Conservation (phyloP, 75 land plant genomes). For the Isoetes taiwanensis region DNA sequence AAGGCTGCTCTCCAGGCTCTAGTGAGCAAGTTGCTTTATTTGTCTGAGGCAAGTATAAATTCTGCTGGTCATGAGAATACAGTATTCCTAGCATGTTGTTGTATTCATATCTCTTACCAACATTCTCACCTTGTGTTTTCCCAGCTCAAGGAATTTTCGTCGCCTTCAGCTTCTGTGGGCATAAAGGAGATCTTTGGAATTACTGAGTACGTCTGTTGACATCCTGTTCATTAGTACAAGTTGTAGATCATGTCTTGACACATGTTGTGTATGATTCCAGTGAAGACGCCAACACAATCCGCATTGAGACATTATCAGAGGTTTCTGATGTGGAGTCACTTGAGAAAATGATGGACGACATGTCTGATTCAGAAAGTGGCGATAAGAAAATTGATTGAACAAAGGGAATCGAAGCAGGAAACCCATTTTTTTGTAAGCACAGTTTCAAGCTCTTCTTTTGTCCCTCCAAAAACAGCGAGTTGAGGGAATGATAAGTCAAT, state of each 20-base stretch:
- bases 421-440: too few species aligned
- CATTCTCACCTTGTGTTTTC: neutral
- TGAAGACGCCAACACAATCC: conserved; percentile 66
- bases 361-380: conserved; percentile 29
- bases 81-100: neutral
- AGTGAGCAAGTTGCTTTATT: conserved; percentile 75
- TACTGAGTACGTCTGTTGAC: conserved; percentile 68
- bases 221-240: neutral
- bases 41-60: conserved; percentile 57
- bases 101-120: neutral
- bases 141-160: conserved; percentile 89
- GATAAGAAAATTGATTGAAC: too few species aligned
- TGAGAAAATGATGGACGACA: conserved; percentile 43
- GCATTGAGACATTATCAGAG: conserved; percentile 57
- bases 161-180: conserved; percentile 39
- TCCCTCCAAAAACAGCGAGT: too few species aligned
- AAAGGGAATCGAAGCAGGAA: too few species aligned
- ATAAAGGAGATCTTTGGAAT: conserved; percentile 92
- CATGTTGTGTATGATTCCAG: conserved; percentile 23
- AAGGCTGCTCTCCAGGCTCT: conserved; percentile 92
- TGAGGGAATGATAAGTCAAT: too few species aligned
- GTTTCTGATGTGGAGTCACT: conserved; percentile 64
- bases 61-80: neutral
- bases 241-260: too few species aligned
- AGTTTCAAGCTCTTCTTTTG: too few species aligned